Base-by-base conservation (phyloP, 1,284 basidiomycete species). In the Psilocybe mexicana region DNA sequence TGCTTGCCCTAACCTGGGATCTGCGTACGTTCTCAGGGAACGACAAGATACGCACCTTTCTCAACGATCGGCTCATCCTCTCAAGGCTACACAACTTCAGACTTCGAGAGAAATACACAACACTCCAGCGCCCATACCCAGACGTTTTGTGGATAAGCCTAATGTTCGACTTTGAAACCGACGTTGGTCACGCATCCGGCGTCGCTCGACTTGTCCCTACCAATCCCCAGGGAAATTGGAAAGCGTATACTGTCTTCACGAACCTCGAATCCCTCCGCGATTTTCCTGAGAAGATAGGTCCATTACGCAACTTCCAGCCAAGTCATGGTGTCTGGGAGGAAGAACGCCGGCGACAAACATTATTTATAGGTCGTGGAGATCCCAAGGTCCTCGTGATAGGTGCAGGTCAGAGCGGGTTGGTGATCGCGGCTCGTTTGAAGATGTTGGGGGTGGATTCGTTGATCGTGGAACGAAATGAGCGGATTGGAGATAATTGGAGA, bases 321-420 rank as follows among this genome's bases (percentile, higher is more conserved):
- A 73, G 75, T 56, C 65, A 66, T 53, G 76, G 73, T 2, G 64
- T 64, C 23, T 79, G 77, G 76, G 67, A 65, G 26, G 66, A 67
- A 28, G 61, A 67, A 36, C 66, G 76, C 3, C 60, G 64, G 18
- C 60, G 67, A 6, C 77, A 80, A 63, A 51, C 62, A 14, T 71
- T 74, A 40, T 83, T 80, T 63, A 65, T 68, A 14, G 69, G 76
- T 45, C 54, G 38, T 40, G 38, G 58, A n/a, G 70, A 76, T 28
- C 79, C 78, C 0, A 66, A 74, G 2, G 84, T 83, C 5, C 65
- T 87, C 49, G 78, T 88, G 58, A 72, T 89, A 46, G 88, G 88
- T 2, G 87, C 76, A 7, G 87, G 87, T 0, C 88, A 90, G 69
- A 80, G 81, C 53, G 88, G 88, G 6, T 69, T 91, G 33, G 81